These are phyloP conservation scores for Penicillium crustosum DNA, from an alignment of 2,329 filamentous ascomycete species.

Conservation along the genomic window DNA sequence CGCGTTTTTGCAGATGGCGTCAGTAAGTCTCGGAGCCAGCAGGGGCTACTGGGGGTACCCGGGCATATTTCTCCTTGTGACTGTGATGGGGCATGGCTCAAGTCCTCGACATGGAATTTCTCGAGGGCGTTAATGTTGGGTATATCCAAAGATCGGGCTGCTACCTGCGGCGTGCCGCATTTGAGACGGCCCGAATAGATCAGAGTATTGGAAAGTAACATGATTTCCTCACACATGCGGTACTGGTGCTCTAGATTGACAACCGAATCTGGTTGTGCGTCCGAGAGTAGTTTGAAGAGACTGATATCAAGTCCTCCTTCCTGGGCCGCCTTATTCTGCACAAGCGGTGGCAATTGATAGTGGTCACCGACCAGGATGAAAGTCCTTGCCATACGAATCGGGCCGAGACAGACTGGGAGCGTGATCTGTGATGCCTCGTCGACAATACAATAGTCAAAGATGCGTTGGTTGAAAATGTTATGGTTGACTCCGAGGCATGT, in stretches of 20 bases:
- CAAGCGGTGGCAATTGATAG: slow-evolving; percentile 89
- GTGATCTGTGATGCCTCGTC: slow-evolving; percentile 98
- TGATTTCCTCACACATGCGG: slow-evolving; percentile 96
- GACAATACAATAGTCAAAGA: slow-evolving; percentile 97
- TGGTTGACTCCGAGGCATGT: slow-evolving; percentile 93
- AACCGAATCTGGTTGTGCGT: slow-evolving; percentile 81
- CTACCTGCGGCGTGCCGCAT: slow-evolving; percentile 78
- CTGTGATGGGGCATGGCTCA: slow-evolving; percentile 21
- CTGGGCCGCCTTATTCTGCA: slow-evolving; percentile 85
- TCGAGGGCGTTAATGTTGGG: slow-evolving; percentile 64
- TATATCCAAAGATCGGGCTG: slow-evolving; percentile 65
- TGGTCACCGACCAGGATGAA: slow-evolving; percentile 97
- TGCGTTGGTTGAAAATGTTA: slow-evolving; percentile 78
- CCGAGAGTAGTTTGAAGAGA: slow-evolving; percentile 89
- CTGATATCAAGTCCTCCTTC: slow-evolving; percentile 86
- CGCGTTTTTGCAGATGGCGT: slow-evolving; percentile 71
- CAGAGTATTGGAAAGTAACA: slow-evolving; percentile 86
- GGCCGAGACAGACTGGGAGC: slow-evolving; percentile 87
- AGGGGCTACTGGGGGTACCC: slow-evolving; percentile 51
- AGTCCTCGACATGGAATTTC: slow-evolving; percentile 53
- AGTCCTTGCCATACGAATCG: slow-evolving; percentile 85
- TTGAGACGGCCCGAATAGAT: slow-evolving; percentile 91
- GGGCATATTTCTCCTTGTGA: slow-evolving; percentile 54
- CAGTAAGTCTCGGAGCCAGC: slow-evolving; percentile 76
- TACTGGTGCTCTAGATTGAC: slow-evolving; percentile 95